phyloP scores from a whole-genome alignment of 768 basidiomycete species.

The Cyclocybe cylindracea region DNA sequence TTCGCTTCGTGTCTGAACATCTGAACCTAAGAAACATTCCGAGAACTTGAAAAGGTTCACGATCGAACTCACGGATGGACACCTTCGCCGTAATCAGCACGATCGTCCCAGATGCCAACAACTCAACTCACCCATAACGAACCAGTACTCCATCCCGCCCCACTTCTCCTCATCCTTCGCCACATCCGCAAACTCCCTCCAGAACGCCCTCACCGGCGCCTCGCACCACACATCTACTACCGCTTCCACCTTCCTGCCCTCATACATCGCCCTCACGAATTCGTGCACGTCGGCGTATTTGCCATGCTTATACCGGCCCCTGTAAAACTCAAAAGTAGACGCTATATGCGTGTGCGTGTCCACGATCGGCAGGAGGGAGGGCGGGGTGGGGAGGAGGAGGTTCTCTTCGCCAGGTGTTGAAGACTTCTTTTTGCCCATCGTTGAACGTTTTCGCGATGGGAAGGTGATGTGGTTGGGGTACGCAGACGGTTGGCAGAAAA shows the following conservation, averaged over 20 bases:
- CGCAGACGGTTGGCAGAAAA: no score
- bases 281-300: constrained; percentile 59
- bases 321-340: constrained; percentile 69
- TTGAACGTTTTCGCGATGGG: no score
- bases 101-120: not conserved
- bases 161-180: constrained; percentile 62
- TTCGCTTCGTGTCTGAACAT: constrained; percentile 66
- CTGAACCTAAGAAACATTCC: not conserved
- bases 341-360: constrained; percentile 89
- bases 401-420: constrained; percentile 35
- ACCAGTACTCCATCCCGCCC: constrained; percentile 78
- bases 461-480: no score
- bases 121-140: constrained; percentile 66
- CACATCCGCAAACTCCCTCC: constrained; percentile 76
- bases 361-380: constrained; percentile 47
- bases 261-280: constrained; percentile 66
- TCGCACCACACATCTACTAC: constrained; percentile 92
- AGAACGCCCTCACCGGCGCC: constrained; percentile 61
- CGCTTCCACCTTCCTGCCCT: constrained; percentile 55
- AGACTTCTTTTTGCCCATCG: constrained; percentile 42
- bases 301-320: constrained; percentile 58
- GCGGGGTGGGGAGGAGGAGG: constrained; percentile 38
- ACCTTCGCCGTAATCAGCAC: constrained; percentile 38
- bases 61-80: constrained; percentile 64
- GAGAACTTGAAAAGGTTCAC: not conserved